These are phyloP conservation scores for Ploettnerulaceae sp. DNA, from an alignment of 2,329 filamentous ascomycete species.

Conservation along the genomic window DNA sequence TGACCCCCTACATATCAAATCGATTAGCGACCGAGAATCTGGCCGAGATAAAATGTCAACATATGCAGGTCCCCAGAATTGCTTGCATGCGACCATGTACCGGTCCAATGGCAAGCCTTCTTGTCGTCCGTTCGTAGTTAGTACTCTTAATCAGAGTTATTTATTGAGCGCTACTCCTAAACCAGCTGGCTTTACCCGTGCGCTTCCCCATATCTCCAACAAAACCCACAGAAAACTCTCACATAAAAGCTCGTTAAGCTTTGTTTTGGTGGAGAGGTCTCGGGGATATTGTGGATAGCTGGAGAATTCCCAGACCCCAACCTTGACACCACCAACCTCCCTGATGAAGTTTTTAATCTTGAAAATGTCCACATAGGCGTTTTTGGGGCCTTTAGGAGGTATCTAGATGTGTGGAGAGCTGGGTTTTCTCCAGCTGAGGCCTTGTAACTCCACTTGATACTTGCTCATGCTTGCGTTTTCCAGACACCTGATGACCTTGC, in stretches of 20 bases:
- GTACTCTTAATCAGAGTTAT: too few species aligned
- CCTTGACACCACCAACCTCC: background rate
- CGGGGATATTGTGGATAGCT: conserved; percentile 11
- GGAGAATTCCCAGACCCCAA: conserved; percentile 9
- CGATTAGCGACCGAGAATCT: conserved; percentile 4
- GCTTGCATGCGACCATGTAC: too few species aligned
- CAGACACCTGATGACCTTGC: background rate
- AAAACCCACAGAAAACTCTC: too few species aligned
- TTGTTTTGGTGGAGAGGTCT: background rate
- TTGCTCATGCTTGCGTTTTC: background rate
- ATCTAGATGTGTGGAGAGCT: conserved; percentile 1
- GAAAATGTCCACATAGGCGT: conserved; percentile 7
- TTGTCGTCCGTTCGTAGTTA: too few species aligned
- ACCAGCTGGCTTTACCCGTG: background rate
- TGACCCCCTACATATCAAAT: background rate
- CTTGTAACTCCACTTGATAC: background rate
- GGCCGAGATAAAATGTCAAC: too few species aligned
- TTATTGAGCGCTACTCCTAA: background rate
- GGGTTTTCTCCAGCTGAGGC: background rate
- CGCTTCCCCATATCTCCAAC: too few species aligned
- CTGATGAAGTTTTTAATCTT: background rate
- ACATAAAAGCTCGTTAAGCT: background rate
- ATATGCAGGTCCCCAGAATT: too few species aligned
- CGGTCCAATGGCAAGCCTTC: too few species aligned
- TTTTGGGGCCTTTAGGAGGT: background rate